These are phyloP conservation scores for Rhodotorula sp. DNA, from an alignment of 1,284 basidiomycete genomes.

Conservation along the genomic window DNA sequence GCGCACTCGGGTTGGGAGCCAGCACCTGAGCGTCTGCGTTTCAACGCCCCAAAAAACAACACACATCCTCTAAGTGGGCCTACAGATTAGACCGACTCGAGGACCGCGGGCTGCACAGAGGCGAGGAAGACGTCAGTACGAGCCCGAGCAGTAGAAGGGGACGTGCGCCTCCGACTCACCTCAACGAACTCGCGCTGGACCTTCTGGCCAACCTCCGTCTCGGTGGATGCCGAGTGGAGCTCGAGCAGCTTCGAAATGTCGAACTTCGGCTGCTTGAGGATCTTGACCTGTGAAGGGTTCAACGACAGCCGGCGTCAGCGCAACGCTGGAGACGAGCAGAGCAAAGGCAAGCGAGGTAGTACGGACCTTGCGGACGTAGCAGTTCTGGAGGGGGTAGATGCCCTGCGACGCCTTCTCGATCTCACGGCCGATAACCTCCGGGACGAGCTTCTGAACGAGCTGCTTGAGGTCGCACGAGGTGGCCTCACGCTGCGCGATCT, in stretches of 20 bases:
- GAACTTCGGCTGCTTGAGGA: constrained; percentile 11
- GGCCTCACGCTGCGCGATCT: constrained; percentile 98
- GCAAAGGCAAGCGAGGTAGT: background rate
- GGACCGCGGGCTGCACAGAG: constrained; percentile 25
- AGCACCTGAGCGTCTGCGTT: constrained; percentile 6
- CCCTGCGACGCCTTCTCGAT: constrained; percentile 97
- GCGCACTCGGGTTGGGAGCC: background rate
- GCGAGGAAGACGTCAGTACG: constrained; percentile 5
- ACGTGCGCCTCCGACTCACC: background rate
- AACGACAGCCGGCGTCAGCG: background rate
- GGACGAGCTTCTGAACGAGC: constrained; percentile 78
- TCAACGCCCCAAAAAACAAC: constrained; percentile 7
- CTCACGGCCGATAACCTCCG: constrained; percentile 98
- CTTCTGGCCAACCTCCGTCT: constrained; percentile 43
- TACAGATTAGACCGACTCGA: constrained; percentile 21
- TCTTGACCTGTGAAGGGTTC: constrained; percentile 6
- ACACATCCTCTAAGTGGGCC: background rate
- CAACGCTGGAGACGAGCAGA: background rate
- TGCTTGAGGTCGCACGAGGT: constrained; percentile 94
- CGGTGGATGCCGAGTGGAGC: constrained; percentile 80
- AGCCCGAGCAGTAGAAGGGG: constrained; percentile 20
- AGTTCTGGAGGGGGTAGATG: constrained; percentile 98
- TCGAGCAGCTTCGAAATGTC: constrained; percentile 53
- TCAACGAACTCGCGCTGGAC: constrained; percentile 39
- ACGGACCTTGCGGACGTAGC: constrained; percentile 86